These are phyloP conservation scores for Colletotrichum coccodes DNA, from an alignment of 2,329 filamentous ascomycete genomes.

Conservation along the genomic window DNA sequence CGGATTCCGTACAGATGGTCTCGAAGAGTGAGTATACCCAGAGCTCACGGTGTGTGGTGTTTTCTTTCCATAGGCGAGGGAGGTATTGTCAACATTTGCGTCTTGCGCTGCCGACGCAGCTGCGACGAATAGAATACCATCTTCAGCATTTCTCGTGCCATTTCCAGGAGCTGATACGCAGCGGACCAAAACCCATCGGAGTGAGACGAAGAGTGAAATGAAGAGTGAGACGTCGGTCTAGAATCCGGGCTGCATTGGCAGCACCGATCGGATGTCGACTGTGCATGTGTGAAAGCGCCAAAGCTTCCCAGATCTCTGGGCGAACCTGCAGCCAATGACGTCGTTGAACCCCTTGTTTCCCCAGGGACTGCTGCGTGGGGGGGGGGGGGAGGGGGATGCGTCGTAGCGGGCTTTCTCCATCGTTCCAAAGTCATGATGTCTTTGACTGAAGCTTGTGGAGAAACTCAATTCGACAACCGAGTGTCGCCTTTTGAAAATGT, in stretches of 20 bases:
- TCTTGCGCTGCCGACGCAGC: not conserved
- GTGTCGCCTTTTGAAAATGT: not conserved
- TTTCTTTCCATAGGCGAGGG: not conserved
- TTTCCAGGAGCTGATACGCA: too few relatives aligned
- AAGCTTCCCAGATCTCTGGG: not conserved
- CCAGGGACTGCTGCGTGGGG: not conserved
- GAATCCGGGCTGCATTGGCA: not conserved
- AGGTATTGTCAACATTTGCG: not conserved
- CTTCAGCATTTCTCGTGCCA: not conserved
- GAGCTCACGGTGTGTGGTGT: not conserved
- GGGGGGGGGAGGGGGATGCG: too few relatives aligned
- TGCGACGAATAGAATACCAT: not conserved
- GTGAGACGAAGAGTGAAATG: not conserved
- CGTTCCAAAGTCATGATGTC: slow-evolving; percentile 33
- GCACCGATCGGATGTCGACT: not conserved
- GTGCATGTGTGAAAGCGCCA: not conserved
- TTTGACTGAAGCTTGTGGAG: slow-evolving; percentile 23
- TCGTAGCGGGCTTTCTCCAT: not conserved
- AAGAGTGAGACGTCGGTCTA: too few relatives aligned
- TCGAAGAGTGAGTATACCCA: slow-evolving; percentile 1
- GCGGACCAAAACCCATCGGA: not conserved
- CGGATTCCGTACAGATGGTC: not conserved
- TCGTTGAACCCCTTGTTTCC: slow-evolving; percentile 6
- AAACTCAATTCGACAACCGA: not conserved
- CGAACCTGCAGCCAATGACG: slow-evolving; percentile 26